These are phyloP conservation scores for Schwanniomyces polymorphus DNA, from an alignment of 805 yeast genomes.

Conservation along the genomic window DNA sequence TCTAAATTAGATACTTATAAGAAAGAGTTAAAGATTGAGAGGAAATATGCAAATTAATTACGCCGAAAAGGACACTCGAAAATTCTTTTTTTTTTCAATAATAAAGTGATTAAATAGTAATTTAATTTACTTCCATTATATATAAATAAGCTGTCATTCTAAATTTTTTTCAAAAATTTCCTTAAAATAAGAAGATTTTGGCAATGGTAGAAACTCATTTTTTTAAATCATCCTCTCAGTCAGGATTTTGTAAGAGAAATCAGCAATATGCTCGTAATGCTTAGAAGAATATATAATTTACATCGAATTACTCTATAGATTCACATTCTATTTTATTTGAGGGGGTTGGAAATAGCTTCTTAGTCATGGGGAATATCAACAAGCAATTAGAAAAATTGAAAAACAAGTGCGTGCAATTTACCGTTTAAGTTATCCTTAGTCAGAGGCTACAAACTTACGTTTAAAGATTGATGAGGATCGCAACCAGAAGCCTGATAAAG, in stretches of 20 bases:
- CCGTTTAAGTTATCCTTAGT: constrained; percentile 60
- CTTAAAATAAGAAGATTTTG: too few relatives aligned
- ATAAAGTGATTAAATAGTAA: too few relatives aligned
- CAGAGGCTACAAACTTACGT: constrained; percentile 57
- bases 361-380: constrained; percentile 44
- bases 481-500: constrained; percentile 29
- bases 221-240: constrained; percentile 73
- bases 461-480: constrained; percentile 68
- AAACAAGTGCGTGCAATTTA: constrained; percentile 33
- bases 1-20: too few relatives aligned
- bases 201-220: constrained; percentile 59
- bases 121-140: too few relatives aligned
- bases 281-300: constrained; percentile 2
- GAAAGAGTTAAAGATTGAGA: too few relatives aligned
- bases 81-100: too few relatives aligned
- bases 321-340: too few relatives aligned
- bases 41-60: too few relatives aligned
- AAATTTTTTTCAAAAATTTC: too few relatives aligned
- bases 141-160: too few relatives aligned
- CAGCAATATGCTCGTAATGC: constrained; percentile 55
- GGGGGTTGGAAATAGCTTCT: constrained; percentile 21
- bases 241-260: constrained; percentile 84
- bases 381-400: constrained; percentile 33
- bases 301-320: constrained; percentile 17
- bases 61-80: too few relatives aligned